These are phyloP conservation scores for Podospora pseudopauciseta DNA, from an alignment of 495 filamentous ascomycete genomes.

Conservation along the genomic window DNA sequence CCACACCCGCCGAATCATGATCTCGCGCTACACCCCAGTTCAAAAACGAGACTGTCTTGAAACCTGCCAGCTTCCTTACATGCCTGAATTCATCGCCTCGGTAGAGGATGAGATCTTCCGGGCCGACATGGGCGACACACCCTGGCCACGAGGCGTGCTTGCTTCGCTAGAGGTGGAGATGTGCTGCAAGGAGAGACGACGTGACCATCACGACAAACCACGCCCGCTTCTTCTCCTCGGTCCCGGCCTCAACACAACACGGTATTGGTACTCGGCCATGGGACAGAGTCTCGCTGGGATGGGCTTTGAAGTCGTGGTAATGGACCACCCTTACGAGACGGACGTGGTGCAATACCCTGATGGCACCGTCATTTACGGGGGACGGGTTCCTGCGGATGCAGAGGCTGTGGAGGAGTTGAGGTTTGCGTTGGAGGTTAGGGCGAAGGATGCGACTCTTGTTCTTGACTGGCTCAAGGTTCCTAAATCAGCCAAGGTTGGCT, in stretches of 20 bases:
- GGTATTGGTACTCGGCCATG: conserved; percentile 2
- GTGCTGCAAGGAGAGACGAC: background rate
- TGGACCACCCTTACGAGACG: conserved; percentile 14
- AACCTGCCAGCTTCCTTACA: background rate
- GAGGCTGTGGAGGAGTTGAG: background rate
- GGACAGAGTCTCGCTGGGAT: conserved; percentile 7
- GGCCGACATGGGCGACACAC: background rate
- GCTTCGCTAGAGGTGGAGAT: background rate
- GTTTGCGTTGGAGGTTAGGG: conserved; percentile 5
- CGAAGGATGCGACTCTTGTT: conserved; percentile 1
- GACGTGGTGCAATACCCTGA: conserved; percentile 13
- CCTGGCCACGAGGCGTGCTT: background rate
- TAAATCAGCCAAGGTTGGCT: background rate
- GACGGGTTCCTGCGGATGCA: background rate
- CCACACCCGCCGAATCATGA: conserved; percentile 11
- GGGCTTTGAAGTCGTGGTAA: conserved; percentile 8
- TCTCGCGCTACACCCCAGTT: conserved; percentile 10
- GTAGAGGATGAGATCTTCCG: background rate
- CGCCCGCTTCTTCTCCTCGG: background rate
- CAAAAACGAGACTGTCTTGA: background rate
- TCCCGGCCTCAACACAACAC: conserved; percentile 1
- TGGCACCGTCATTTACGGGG: conserved; percentile 2
- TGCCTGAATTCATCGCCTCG: background rate
- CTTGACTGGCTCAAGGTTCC: conserved; percentile 5
- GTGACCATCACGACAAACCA: background rate